phyloP scores from a whole-genome alignment of 768 basidiomycete species.

The Leccinum uliginosum region DNA sequence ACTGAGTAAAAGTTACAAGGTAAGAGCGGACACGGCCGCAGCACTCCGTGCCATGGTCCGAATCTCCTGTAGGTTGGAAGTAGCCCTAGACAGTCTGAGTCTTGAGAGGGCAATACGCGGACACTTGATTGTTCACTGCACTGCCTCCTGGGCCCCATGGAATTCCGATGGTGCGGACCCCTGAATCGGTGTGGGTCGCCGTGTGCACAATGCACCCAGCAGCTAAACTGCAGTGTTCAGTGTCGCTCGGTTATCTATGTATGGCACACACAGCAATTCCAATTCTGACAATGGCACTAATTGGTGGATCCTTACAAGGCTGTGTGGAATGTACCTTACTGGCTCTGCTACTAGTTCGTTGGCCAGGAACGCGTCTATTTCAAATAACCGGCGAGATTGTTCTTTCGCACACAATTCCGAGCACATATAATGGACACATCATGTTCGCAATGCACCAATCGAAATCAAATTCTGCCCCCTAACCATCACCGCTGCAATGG shows the following conservation, averaged over 20 bases:
- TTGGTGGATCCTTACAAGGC: neutral
- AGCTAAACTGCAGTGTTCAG: neutral
- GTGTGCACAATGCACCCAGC: neutral
- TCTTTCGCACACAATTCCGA: neutral
- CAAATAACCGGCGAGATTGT: neutral
- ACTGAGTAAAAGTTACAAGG: neutral
- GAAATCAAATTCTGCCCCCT: neutral
- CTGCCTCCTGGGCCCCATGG: neutral
- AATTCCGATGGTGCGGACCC: neutral
- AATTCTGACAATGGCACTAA: neutral
- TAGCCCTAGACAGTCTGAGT: neutral
- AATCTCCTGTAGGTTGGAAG: neutral
- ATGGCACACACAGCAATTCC: neutral
- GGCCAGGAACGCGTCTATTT: neutral
- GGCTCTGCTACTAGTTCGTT: too few relatives aligned
- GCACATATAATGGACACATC: neutral
- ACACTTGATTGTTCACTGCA: conserved; percentile 1
- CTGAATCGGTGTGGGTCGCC: too few relatives aligned
- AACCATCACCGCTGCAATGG: neutral
- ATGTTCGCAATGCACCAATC: neutral
- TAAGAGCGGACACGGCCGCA: neutral
- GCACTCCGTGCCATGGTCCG: neutral
- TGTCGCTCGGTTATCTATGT: neutral
- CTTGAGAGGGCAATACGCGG: neutral
- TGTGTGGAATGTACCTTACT: neutral